Percentiles rank a stretch among this genome's conserved stretches.
Conservation (phyloP, 257 asterid genomes). For the Agastache rugosa region DNA sequence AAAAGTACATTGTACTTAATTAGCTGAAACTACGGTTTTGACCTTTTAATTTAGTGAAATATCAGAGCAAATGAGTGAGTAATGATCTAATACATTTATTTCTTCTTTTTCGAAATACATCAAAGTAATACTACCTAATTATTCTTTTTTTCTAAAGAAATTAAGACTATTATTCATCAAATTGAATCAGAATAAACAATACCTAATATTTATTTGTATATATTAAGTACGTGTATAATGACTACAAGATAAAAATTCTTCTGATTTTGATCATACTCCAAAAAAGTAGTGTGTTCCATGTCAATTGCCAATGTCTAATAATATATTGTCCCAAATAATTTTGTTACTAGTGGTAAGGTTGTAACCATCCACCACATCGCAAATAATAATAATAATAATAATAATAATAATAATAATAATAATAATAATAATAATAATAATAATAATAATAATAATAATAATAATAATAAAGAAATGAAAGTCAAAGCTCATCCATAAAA, state of each 20-base stretch:
- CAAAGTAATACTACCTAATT: no score
- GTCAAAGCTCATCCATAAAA: conserved; percentile 26
- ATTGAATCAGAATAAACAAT: no score
- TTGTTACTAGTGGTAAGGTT: neutral
- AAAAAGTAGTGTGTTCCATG: conserved; percentile 7
- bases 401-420: neutral
- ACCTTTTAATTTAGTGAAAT: neutral
- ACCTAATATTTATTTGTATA: neutral
- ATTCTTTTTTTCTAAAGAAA: no score
- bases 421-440: neutral
- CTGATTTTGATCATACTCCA: neutral
- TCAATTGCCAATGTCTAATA: conserved; percentile 3
- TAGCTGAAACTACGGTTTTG: neutral
- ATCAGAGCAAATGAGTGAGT: neutral
- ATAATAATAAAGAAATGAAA: conserved; percentile 2
- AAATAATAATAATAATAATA: neutral
- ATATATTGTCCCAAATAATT: neutral
- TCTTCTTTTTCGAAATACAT: no score
- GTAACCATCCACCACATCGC: neutral
- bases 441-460: neutral
- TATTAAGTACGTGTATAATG: neutral
- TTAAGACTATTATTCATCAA: no score
- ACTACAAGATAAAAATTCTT: neutral
- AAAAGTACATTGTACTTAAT: no score
- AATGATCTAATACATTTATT: no score